Evolutionary conservation across 768 basidiomycete genomes (phyloP).

Genomic region (Floccularia luteovirens): DNA sequence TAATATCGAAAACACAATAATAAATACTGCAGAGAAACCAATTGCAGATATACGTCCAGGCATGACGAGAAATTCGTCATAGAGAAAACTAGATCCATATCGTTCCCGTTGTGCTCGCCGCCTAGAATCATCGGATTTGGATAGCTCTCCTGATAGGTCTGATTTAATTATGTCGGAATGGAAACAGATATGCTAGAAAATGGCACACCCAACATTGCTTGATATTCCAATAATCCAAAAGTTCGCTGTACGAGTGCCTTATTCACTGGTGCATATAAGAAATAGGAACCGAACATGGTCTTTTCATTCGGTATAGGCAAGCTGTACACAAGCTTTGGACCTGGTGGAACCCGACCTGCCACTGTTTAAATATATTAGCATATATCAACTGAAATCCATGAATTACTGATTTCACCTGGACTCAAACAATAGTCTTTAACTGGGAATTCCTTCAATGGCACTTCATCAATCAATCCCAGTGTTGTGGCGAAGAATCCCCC

Average conservation of each 20-base stretch:
- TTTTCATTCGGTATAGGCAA: slow-evolving; percentile 27
- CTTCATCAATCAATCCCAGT: slow-evolving; percentile 27
- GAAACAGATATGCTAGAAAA: too few species aligned
- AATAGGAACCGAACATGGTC: slow-evolving; percentile 24
- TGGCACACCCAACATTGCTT: slow-evolving; percentile 17
- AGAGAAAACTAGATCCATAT: slow-evolving; percentile 72
- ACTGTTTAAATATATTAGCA: slow-evolving; percentile 6
- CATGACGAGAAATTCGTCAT: slow-evolving; percentile 62
- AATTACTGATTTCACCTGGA: slow-evolving; percentile 18
- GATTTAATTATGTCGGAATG: too few species aligned
- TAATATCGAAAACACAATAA: slow-evolving; percentile 24
- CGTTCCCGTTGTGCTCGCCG: slow-evolving; percentile 16
- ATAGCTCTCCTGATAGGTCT: too few species aligned
- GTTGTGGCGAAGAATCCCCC: slow-evolving; percentile 54
- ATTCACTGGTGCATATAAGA: slow-evolving; percentile 32
- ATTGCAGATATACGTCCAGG: slow-evolving; percentile 28
- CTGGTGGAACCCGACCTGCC: slow-evolving; percentile 13
- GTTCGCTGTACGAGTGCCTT: slow-evolving; percentile 37
- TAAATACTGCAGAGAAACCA: slow-evolving; percentile 25
- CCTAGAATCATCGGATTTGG: too few species aligned
- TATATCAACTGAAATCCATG: neutral
- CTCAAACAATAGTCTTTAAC: slow-evolving; percentile 33
- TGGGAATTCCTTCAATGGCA: slow-evolving; percentile 21
- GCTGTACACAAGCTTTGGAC: slow-evolving; percentile 24
- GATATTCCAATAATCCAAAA: slow-evolving; percentile 33